phyloP scores from a whole-genome alignment of 495 filamentous ascomycete species.

The Articulospora tetracladia region DNA sequence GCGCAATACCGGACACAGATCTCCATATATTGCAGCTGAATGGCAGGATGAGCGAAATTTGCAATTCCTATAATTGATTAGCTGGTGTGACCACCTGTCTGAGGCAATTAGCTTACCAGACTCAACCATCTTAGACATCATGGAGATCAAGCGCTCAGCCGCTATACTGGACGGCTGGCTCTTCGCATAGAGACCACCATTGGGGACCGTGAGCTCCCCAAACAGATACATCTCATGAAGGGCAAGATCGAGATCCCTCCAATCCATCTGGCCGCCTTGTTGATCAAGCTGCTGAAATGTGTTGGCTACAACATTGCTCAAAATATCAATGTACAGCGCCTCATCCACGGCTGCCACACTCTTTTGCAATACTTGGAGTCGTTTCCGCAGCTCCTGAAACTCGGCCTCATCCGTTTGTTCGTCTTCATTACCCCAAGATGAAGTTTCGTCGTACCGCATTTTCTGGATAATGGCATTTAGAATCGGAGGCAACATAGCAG shows the following conservation, averaged over 20 bases:
- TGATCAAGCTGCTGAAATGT: constrained; percentile 76
- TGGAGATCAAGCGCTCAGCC: constrained; percentile 71
- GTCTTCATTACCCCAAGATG: constrained; percentile 90
- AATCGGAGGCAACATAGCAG: constrained; percentile 76
- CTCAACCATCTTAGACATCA: constrained; percentile 94
- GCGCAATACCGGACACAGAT: constrained; percentile 88
- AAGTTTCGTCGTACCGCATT: constrained; percentile 95
- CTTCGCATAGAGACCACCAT: constrained; percentile 79
- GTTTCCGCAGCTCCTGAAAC: constrained; percentile 89
- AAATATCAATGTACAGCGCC: constrained; percentile 74
- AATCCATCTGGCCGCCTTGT: constrained; percentile 71
- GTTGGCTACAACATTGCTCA: constrained; percentile 75
- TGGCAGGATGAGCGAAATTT: constrained; percentile 81
- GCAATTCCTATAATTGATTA: constrained; percentile 55
- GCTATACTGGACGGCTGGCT: constrained; percentile 69
- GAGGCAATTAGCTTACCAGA: constrained; percentile 57
- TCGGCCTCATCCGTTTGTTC: constrained; percentile 97
- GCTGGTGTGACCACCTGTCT: not conserved
- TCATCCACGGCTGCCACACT: constrained; percentile 83
- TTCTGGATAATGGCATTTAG: constrained; percentile 88
- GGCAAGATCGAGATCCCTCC: constrained; percentile 95
- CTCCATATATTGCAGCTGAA: constrained; percentile 96
- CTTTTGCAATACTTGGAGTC: constrained; percentile 85
- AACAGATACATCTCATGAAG: constrained; percentile 96
- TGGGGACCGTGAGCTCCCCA: constrained; percentile 83